Percentiles rank a stretch among this genome's conserved stretches.
phyloP scores from a whole-genome alignment of 83 land plant genomes.

The Larix sibirica region DNA sequence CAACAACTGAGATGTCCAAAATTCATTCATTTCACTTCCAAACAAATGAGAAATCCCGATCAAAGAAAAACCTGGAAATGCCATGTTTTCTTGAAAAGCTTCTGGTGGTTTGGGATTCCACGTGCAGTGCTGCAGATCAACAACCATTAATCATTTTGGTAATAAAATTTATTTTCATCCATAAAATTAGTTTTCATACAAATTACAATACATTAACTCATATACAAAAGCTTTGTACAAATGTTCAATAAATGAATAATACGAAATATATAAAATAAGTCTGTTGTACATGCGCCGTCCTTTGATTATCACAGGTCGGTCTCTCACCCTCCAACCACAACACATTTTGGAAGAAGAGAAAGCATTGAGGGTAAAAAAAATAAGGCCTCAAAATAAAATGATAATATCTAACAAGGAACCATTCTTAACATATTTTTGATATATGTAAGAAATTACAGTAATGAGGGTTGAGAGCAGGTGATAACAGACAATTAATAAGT shows the following conservation, averaged over 20 bases:
- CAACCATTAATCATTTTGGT: not conserved
- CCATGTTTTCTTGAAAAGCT: constrained; percentile 50
- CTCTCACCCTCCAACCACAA: too few species aligned
- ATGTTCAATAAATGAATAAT: not conserved
- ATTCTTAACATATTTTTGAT: too few species aligned
- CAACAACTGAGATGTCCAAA: not conserved
- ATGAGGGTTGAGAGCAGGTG: too few species aligned
- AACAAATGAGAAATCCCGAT: not conserved
- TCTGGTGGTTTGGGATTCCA: constrained; percentile 80
- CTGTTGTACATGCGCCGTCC: not conserved
- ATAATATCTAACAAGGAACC: too few species aligned
- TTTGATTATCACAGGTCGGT: too few species aligned
- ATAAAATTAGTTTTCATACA: not conserved
- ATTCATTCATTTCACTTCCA: not conserved
- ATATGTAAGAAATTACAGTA: too few species aligned
- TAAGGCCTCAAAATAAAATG: too few species aligned
- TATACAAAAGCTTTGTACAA: not conserved
- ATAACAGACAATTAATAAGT: too few species aligned
- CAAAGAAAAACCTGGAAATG: constrained; percentile 69
- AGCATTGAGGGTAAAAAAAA: too few species aligned
- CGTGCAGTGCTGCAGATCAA: constrained; percentile 70
- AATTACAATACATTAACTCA: not conserved
- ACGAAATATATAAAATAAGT: not conserved
- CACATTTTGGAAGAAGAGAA: too few species aligned
- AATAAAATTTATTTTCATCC: not conserved